Percentiles rank a stretch among this genome's conserved stretches.
phyloP scores from a whole-genome alignment of 169 alveolate species.

The Cryptosporidium parvum region DNA sequence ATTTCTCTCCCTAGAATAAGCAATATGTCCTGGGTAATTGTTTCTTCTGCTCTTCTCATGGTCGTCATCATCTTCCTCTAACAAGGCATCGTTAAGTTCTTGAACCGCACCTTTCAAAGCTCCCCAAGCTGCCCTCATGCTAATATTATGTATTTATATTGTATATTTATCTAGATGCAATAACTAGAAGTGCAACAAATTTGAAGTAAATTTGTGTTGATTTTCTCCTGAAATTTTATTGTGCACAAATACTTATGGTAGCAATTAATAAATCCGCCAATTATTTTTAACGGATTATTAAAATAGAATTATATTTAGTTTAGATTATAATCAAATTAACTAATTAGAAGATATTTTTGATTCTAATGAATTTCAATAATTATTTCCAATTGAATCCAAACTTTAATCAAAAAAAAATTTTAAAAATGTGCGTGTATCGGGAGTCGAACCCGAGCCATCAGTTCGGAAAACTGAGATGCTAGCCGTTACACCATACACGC shows the following conservation, averaged over 20 bases:
- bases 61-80: conserved; percentile 64
- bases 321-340: neutral
- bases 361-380: no score
- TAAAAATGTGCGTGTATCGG: conserved; percentile 75
- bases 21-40: neutral
- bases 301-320: neutral
- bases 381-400: neutral
- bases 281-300: neutral
- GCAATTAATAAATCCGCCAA: neutral
- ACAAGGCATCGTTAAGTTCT: conserved; percentile 57
- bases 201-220: neutral
- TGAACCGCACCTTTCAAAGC: conserved; percentile 75
- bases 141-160: neutral
- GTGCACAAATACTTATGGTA: neutral
- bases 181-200: neutral
- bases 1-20: neutral
- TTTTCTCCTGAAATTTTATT: neutral
- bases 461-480: conserved; percentile 78
- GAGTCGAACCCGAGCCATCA: conserved; percentile 79
- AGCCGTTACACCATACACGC: conserved; percentile 79
- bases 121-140: conserved; percentile 76
- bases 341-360: neutral
- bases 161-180: neutral
- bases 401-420: neutral
- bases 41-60: neutral